Conservation (phyloP, 1,284 basidiomycete genomes). For the Rhodotorula mucilaginosa region DNA sequence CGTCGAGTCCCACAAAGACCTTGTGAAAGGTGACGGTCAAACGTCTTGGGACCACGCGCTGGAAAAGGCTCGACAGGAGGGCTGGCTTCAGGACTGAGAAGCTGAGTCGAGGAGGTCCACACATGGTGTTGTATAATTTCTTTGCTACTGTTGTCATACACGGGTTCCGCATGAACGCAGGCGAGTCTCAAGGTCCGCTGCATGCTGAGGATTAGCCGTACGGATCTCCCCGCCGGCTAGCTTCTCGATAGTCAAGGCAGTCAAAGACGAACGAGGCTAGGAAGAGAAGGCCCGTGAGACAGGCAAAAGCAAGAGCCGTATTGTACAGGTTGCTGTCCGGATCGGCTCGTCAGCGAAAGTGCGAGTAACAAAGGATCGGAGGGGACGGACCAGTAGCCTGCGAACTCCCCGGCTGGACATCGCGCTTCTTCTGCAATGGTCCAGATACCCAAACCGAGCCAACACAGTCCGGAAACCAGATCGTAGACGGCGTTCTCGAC, state of each 20-base stretch:
- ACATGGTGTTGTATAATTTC: not conserved
- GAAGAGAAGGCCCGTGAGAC: conserved; percentile 4
- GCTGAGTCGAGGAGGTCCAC: not conserved
- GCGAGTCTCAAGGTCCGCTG: too few species aligned
- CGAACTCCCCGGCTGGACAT: too few species aligned
- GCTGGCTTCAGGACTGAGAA: conserved; percentile 14
- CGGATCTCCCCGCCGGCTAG: too few species aligned
- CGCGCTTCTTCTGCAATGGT: not conserved
- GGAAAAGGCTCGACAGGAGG: conserved; percentile 43
- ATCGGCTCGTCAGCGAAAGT: too few species aligned
- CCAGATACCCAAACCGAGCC: too few species aligned
- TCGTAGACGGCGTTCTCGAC: too few species aligned
- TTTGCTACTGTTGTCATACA: not conserved
- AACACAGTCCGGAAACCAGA: too few species aligned
- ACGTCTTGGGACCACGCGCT: conserved; percentile 50
- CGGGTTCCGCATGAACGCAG: too few species aligned
- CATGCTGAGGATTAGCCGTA: too few species aligned
- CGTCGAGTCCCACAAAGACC: conserved; percentile 40
- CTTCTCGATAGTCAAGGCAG: not conserved
- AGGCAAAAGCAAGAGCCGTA: conserved; percentile 11
- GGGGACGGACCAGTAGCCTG: not conserved
- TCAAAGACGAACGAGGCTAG: conserved; percentile 3
- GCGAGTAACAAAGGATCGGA: too few species aligned
- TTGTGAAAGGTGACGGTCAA: conserved; percentile 11
- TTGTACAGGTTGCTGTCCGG: conserved; percentile 23